These are phyloP conservation scores for Aspergillus fischeri DNA, from an alignment of 2,329 filamentous ascomycete genomes.

Conservation along the genomic window DNA sequence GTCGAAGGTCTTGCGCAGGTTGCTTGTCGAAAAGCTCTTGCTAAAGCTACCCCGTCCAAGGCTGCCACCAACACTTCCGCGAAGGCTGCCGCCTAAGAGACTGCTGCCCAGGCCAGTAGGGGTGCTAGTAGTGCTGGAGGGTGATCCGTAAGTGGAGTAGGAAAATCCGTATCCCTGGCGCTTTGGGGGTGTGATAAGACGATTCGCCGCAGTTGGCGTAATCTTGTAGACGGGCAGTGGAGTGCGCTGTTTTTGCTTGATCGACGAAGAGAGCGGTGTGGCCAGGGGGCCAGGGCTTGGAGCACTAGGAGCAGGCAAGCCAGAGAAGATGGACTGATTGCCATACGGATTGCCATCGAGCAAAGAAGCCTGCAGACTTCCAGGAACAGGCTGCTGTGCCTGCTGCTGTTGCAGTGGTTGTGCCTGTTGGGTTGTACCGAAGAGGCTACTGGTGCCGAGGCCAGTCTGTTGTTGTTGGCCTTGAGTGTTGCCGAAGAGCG, in stretches of 20 bases:
- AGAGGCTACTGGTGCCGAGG: constrained; percentile 43
- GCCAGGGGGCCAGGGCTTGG: constrained; percentile 82
- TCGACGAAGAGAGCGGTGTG: constrained; percentile 74
- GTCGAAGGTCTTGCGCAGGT: constrained; percentile 74
- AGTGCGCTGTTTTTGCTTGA: constrained; percentile 72
- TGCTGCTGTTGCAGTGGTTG: constrained; percentile 49
- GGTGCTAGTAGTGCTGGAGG: constrained; percentile 65
- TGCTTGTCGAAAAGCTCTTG: constrained; percentile 87
- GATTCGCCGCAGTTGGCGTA: constrained; percentile 73
- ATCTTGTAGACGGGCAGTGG: constrained; percentile 84
- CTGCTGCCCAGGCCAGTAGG: constrained; percentile 65
- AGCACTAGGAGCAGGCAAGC: constrained; percentile 58
- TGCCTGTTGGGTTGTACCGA: constrained; percentile 51
- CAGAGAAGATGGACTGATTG: constrained; percentile 78
- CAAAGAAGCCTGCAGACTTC: constrained; percentile 68
- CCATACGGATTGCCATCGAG: constrained; percentile 86
- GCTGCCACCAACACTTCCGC: constrained; percentile 47
- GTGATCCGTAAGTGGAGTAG: constrained; percentile 86
- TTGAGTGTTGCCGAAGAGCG: constrained; percentile 54
- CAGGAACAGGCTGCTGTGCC: constrained; percentile 40
- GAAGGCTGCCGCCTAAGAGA: constrained; percentile 46
- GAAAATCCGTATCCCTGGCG: constrained; percentile 80
- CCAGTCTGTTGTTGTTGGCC: constrained; percentile 31
- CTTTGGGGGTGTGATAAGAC: constrained; percentile 79
- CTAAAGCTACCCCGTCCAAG: constrained; percentile 63